Evolutionary conservation across 768 basidiomycete genomes (phyloP), one percentile per base, ranked within the genome.

Genomic region (Serendipita sp.): DNA sequence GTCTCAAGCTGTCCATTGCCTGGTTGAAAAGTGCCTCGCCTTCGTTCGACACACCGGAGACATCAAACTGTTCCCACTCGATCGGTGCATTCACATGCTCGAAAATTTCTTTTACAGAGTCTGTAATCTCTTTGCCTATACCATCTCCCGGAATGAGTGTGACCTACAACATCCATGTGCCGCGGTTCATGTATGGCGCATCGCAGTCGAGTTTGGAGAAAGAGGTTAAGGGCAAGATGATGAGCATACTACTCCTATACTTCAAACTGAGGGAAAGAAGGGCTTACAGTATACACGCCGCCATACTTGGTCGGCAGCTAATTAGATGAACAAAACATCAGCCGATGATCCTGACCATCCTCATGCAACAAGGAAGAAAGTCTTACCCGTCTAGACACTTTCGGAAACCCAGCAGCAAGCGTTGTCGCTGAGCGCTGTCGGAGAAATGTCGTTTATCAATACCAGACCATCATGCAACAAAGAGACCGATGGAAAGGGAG

Each of bases 81-180:
- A 99, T 95, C 74, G 96, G 96, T 36, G 94, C 96, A 72, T 98
- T 99, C 73, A 92, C 83, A 69, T 90, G 81, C 74, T 95, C 91
- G 72, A 99, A 99, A 72, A 99, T 94, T 76, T 98, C 94, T 77
- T 99, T 98, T 69, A 99, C 94, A 1, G 92, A 94, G 76, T 95
- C 91, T 66, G 95, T 91, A 72, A 99, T 91, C 77, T 99, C 96
- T 70, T 84, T 82, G 67, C 96, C 96, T 71, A 99, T 86, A 77
- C 96, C 96, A 72, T 99, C 96, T 68, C 96, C 96, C 50, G 95
- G 94, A 69, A 98, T 95, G 71, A 97, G 84, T 65, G 94, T 97
- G 69, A 96, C 91, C 90, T 92, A 73, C 27, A 15, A n/a, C 52
- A 27, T 53, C 11, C 52, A 53, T 33, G 33, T 8, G 23, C 3